Base-by-base conservation (phyloP, 176 grass and related monocot species). In the Musa schizocarpa region DNA sequence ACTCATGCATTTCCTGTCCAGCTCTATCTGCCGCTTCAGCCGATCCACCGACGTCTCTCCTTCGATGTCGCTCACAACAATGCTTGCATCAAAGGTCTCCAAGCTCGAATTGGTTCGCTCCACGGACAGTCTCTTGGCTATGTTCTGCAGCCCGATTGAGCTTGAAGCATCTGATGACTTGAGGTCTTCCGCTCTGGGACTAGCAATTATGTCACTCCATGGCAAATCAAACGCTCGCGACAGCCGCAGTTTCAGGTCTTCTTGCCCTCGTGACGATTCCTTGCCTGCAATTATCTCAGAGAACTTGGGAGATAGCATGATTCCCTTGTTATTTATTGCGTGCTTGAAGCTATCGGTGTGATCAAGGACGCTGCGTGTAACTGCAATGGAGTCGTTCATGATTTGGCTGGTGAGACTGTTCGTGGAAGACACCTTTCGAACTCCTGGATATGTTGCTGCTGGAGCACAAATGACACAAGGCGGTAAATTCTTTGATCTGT, bases 221-320 rank as follows among this genome's bases (percentile, higher is more conserved):
- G 81, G 53, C 13, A 13, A 55, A 27, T 91, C 88, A 78, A 79
- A 20, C 4, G 74, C 27, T 23, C 90, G 86, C 24, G 94, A 91
- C 13, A 98, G 53, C 27, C 92, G 73, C 76, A 82, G 26, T 61
- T 87, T 89, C 24, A 98, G 68, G 66, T 98, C 86, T 49, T 98
- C 84, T 68, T 87, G 87, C 13, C 76, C 83, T 54, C 77, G 70
- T 12, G 82, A 86, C 55, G 81, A 87, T 51, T 85, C 78, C 63
- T 86, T 90, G 34, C 54, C 65, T 57, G 80, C 48, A 20, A 86
- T 65, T 74, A 70, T 72, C 51, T 91, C 73, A 17, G 84, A 72
- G 34, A 80, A 58, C 8, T 24, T 62, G 12, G 74, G 79, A 63
- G 51, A 78, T 22, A n/a, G 76, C 73, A 24, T 74, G 50, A 57